Evolutionary conservation across 1,139 yeast genomes (phyloP), one percentile per base, ranked within the genome.

Genomic region (Lipomyces yarrowii): DNA sequence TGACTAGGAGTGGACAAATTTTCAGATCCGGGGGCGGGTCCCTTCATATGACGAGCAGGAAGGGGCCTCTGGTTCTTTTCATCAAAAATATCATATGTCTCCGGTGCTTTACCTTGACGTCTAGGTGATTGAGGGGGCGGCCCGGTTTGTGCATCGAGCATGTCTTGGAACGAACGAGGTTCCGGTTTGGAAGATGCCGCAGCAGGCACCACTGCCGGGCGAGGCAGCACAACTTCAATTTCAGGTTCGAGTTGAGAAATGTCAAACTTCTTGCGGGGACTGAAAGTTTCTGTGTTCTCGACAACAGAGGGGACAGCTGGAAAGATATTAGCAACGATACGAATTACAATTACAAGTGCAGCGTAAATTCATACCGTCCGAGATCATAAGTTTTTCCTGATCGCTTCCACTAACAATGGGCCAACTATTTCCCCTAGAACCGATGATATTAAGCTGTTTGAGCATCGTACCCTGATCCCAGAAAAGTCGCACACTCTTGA

Each of bases 391-490:
- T 46, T 52, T 67, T 52, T 54, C 64, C 53, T 73, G 76, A 52
- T 71, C 72, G 35, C 64, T 58, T 21, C 77, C 77, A 18, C 62
- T 58, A 61, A 66, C 70, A 15, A 75, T 73, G 8, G 77, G 77
- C 77, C 77, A 75, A 48, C 72, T 71, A 48, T 74, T 72, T 15
- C 76, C 77, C 26, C 76, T 68, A 11, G 71, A 52, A 35, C 77
- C 76, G 61, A 75, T 74, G 37, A 74, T 71, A 57, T 71, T 74
- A 54, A 75, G 65, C 68, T 75, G 76, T 63, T 74, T 73, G 46
- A 75, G 70, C 57, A 75, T 65, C 1, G 76, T 67, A n/a, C 74
- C 75, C 69, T 75, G 77, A 64, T 75, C 77, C 77, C 77, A 75
- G 59, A 70, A 67, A 21, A 70, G 65, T 52, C 73, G 64, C 52